Evolutionary conservation across 176 grass and related monocot species (phyloP).

Genomic region (Poa annua): DNA sequence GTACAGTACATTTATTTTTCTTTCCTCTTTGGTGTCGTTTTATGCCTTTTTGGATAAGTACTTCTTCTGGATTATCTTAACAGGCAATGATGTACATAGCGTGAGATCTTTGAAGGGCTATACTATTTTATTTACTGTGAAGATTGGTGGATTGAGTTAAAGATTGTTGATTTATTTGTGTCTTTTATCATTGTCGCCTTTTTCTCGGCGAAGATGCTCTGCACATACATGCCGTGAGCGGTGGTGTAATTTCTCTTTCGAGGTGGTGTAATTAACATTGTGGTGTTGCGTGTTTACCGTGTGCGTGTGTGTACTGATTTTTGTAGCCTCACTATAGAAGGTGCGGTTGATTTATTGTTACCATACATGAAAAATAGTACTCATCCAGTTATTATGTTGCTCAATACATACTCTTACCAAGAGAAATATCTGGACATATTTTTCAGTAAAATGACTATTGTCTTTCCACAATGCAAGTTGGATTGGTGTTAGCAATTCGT

Average conservation of each 20-base stretch:
- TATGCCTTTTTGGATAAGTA: constrained; percentile 17
- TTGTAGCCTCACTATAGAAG: background rate
- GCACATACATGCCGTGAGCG: constrained; percentile 5
- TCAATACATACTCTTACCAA: background rate
- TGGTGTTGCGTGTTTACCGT: background rate
- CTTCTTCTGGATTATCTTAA: constrained; percentile 41
- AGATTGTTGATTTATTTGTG: constrained; percentile 19
- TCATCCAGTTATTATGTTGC: background rate
- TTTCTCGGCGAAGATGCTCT: background rate
- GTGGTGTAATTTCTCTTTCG: no score
- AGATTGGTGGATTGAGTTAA: constrained; percentile 28
- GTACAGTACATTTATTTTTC: background rate
- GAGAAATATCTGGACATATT: background rate
- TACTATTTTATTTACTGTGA: constrained; percentile 15
- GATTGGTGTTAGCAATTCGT: no score
- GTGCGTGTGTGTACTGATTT: background rate
- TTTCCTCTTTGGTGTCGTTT: background rate
- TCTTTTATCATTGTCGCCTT: background rate
- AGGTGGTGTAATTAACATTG: background rate
- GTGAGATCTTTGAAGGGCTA: constrained; percentile 22
- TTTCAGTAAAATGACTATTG: background rate
- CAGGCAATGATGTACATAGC: constrained; percentile 60
- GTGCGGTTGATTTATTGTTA: background rate
- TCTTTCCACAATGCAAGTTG: no score
- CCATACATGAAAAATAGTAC: background rate